Conservation (phyloP, 1,284 basidiomycete genomes). For the Fomitiporia mediterranea region DNA sequence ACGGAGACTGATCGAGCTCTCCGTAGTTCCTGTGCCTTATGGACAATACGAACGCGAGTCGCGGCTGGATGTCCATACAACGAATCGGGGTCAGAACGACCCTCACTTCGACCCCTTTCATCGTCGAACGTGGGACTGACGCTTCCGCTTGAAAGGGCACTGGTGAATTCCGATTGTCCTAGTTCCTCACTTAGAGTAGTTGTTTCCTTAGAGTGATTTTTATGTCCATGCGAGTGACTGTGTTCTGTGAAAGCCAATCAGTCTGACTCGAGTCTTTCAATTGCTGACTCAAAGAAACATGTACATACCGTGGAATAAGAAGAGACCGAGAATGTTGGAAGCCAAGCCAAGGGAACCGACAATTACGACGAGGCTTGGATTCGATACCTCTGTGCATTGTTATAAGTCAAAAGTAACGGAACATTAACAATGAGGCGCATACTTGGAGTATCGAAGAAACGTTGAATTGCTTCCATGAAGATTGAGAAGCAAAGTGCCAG, state of each 20-base stretch:
- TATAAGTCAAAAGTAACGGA: background rate
- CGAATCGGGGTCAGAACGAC: constrained; percentile 48
- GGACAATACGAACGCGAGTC: constrained; percentile 83
- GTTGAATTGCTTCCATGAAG: constrained; percentile 86
- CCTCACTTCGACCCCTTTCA: constrained; percentile 29
- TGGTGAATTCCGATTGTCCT: constrained; percentile 6
- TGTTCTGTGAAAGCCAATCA: constrained; percentile 64
- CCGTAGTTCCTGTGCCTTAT: constrained; percentile 81
- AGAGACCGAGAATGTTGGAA: constrained; percentile 90
- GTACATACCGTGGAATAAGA: constrained; percentile 87
- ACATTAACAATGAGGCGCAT: constrained; percentile 24
- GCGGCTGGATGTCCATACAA: constrained; percentile 85
- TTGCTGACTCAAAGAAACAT: too few species aligned
- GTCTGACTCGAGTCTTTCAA: too few species aligned
- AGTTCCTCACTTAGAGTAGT: constrained; percentile 18
- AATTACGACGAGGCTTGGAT: constrained; percentile 82
- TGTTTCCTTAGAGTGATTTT: constrained; percentile 16
- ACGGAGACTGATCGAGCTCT: constrained; percentile 49
- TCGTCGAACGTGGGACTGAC: constrained; percentile 24
- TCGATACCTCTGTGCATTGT: constrained; percentile 76
- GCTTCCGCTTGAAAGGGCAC: constrained; percentile 22
- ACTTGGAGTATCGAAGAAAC: constrained; percentile 86
- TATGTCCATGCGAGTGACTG: constrained; percentile 50
- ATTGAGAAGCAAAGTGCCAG: constrained; percentile 96
- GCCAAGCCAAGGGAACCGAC: constrained; percentile 91